phyloP scores from a whole-genome alignment of 495 filamentous ascomycete species.

The Tuber aestivum region DNA sequence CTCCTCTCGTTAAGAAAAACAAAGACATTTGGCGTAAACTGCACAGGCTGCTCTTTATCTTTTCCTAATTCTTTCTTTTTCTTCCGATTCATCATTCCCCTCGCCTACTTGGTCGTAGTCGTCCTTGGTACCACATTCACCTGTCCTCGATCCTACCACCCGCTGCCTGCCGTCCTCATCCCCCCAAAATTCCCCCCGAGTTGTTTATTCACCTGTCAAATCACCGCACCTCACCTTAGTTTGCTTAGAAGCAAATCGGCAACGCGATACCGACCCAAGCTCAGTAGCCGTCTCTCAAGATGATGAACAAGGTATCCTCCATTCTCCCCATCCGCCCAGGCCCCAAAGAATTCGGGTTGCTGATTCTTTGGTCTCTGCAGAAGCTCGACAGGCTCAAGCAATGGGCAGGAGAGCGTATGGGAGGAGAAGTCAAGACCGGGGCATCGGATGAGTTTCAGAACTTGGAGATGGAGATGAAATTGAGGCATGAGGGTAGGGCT shows the following conservation, averaged over 20 bases:
- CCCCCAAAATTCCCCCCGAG: neutral
- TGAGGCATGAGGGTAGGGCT: constrained; percentile 76
- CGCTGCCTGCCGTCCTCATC: neutral
- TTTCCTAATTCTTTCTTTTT: neutral
- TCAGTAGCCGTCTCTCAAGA: constrained; percentile 27
- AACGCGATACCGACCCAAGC: constrained; percentile 14
- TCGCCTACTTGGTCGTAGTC: constrained; percentile 26
- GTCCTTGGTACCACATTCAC: neutral
- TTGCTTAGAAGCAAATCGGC: constrained; percentile 5
- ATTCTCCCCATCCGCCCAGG: neutral
- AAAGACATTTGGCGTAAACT: constrained; percentile 23
- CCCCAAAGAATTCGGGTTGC: neutral
- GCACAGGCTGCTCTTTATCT: constrained; percentile 25
- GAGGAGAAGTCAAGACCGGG: constrained; percentile 79
- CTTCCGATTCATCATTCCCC: constrained; percentile 5
- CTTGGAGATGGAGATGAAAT: constrained; percentile 84
- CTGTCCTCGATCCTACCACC: neutral
- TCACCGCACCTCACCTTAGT: constrained; percentile 14
- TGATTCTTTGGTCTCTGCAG: constrained; percentile 43
- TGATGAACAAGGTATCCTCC: constrained; percentile 38
- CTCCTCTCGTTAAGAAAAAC: constrained; percentile 25
- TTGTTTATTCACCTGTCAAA: constrained; percentile 19
- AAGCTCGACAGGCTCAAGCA: constrained; percentile 95
- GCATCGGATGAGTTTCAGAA: constrained; percentile 90
- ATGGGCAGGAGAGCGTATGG: constrained; percentile 98